Evolutionary conservation across 192 early-diverging fungal species (phyloP).

Genomic region (Glomus cerebriforme): DNA sequence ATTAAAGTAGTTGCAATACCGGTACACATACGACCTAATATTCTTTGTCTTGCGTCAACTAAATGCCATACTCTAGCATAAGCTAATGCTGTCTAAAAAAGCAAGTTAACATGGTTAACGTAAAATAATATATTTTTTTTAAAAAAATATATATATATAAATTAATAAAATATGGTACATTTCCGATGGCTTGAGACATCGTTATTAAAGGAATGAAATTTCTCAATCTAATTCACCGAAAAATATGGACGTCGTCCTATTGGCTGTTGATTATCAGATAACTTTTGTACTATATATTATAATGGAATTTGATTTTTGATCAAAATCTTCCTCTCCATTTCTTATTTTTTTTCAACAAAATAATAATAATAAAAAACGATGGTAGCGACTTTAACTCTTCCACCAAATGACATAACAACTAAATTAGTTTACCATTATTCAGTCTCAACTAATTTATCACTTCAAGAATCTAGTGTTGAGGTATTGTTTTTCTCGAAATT

Average conservation of each 20-base stretch:
- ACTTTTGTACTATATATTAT: no score
- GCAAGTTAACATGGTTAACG: neutral
- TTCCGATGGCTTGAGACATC: slow-evolving; percentile 64
- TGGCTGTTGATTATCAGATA: no score
- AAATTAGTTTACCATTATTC: neutral
- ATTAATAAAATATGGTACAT: slow-evolving; percentile 37
- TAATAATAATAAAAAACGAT: neutral
- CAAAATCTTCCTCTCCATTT: no score
- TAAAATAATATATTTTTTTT: neutral
- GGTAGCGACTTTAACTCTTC: neutral
- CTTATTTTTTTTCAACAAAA: neutral
- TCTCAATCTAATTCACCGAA: no score
- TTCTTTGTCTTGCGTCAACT: slow-evolving; percentile 84
- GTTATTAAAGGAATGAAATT: no score
- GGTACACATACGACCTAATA: slow-evolving; percentile 84
- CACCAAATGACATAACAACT: neutral
- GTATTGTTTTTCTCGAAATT: neutral
- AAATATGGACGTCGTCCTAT: no score
- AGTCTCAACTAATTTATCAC: neutral
- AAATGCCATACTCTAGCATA: slow-evolving; percentile 91
- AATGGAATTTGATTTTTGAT: no score
- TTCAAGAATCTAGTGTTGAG: neutral
- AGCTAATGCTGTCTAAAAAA: slow-evolving; percentile 71
- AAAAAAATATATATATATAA: neutral
- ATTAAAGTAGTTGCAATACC: slow-evolving; percentile 87